A percentile compares a stretch with the other conserved stretches of the same genome.
Conservation (phyloP, 768 basidiomycete species). For the Sarcodon aspratus region DNA sequence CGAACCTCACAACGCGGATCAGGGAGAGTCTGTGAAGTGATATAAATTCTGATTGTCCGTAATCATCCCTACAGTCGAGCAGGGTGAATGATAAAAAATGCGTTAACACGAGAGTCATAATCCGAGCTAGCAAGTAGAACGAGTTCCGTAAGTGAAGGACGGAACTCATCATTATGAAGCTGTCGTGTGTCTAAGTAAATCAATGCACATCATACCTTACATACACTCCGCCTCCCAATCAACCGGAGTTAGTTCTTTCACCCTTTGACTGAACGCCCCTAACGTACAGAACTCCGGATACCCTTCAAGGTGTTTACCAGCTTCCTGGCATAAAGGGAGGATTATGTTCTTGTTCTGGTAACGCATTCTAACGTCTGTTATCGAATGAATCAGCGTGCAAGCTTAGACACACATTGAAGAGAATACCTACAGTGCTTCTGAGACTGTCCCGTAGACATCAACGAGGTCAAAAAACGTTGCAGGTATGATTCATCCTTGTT, state of each 20-base stretch:
- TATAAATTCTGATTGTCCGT: too few species aligned
- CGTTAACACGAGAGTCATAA: too few species aligned
- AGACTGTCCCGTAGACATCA: slow-evolving; percentile 15
- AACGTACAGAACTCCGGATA: slow-evolving; percentile 68
- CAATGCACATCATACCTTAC: background rate
- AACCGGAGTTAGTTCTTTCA: slow-evolving; percentile 50
- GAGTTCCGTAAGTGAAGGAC: too few species aligned
- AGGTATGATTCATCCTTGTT: background rate
- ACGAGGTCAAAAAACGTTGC: slow-evolving; percentile 23
- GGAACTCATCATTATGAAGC: too few species aligned
- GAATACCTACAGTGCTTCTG: slow-evolving; percentile 32
- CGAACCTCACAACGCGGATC: too few species aligned
- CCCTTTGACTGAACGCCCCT: slow-evolving; percentile 46
- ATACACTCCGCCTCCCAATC: slow-evolving; percentile 59
- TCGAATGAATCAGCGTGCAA: background rate
- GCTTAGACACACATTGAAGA: background rate
- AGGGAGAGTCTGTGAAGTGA: too few species aligned
- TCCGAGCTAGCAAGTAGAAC: too few species aligned
- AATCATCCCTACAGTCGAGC: too few species aligned
- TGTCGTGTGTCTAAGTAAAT: background rate
- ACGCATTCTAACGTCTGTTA: slow-evolving; percentile 48
- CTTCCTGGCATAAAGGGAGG: slow-evolving; percentile 52
- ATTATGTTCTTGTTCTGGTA: slow-evolving; percentile 59
- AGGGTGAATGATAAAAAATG: too few species aligned
- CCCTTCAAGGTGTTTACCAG: slow-evolving; percentile 57